phyloP scores from a whole-genome alignment of 1,284 basidiomycete genomes.

The Trichosporon sp. region DNA sequence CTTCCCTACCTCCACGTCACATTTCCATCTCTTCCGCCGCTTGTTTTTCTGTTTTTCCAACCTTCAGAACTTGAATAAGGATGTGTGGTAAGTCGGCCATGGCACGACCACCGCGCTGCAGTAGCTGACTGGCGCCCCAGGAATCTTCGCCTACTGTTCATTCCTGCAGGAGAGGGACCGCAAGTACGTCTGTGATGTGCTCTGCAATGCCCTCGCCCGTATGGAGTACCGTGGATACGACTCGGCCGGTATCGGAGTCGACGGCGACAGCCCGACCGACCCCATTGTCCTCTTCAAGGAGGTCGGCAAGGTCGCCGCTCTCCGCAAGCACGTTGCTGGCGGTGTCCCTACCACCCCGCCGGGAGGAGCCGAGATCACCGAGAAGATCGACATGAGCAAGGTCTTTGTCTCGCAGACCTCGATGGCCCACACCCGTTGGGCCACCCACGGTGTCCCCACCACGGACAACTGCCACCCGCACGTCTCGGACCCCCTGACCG shows the following conservation, averaged over 20 bases:
- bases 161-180: conserved; percentile 92
- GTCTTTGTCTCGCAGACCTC: conserved; percentile 82
- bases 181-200: conserved; percentile 84
- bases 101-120: background rate
- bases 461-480: conserved; percentile 93
- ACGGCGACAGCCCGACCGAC: conserved; percentile 74
- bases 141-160: conserved; percentile 93
- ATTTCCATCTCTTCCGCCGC: background rate
- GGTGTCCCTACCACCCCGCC: conserved; percentile 48
- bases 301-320: conserved; percentile 93
- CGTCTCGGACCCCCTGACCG: conserved; percentile 68
- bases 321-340: conserved; percentile 84
- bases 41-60: background rate
- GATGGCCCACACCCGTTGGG: conserved; percentile 99
- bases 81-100: conserved; percentile 18
- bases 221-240: conserved; percentile 99
- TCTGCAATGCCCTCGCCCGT: conserved; percentile 85
- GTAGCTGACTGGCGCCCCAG: conserved; percentile 39
- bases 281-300: conserved; percentile 85
- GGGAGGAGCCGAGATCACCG: conserved; percentile 15
- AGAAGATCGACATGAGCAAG: conserved; percentile 68
- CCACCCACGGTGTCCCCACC: conserved; percentile 92
- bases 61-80: conserved; percentile 5
- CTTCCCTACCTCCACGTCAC: background rate
- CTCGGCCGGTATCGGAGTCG: conserved; percentile 84